Percentiles rank a stretch among this genome's conserved stretches.
phyloP scores from a whole-genome alignment of 805 yeast genomes.

The Ogataea minuta region DNA sequence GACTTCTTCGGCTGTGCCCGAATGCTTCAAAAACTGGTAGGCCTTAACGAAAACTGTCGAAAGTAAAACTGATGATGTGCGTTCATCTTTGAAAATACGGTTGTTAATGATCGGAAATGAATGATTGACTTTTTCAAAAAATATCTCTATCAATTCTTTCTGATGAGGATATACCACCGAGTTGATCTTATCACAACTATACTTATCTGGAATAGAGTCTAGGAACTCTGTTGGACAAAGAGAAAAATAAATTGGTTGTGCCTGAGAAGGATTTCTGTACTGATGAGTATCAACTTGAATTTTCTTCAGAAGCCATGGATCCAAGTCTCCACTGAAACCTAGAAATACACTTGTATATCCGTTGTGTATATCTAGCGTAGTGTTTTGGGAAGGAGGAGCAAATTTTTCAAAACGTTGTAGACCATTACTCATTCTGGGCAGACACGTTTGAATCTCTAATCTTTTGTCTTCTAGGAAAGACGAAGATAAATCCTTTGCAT shows the following conservation, averaged over 20 bases:
- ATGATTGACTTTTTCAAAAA: conserved; percentile 4
- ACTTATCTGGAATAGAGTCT: conserved; percentile 8
- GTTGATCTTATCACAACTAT: conserved; percentile 8
- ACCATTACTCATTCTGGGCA: not conserved
- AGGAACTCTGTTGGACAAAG: conserved; percentile 11
- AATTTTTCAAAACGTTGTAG: not conserved
- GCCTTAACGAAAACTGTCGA: conserved; percentile 7
- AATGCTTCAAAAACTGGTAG: not conserved
- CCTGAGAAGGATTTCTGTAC: conserved; percentile 4
- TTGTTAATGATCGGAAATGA: conserved; percentile 9
- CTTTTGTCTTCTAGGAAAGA: not conserved
- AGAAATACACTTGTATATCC: conserved; percentile 12
- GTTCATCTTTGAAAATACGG: conserved; percentile 5
- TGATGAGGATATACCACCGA: conserved; percentile 9
- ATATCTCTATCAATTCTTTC: conserved; percentile 6
- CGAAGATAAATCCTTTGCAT: too few species aligned
- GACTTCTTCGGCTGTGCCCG: not conserved
- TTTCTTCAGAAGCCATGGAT: conserved; percentile 12
- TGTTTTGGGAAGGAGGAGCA: not conserved
- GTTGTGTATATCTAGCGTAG: conserved; percentile 7
- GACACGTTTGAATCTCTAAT: conserved; percentile 6
- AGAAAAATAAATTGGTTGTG: conserved; percentile 7
- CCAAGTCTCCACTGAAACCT: conserved; percentile 13
- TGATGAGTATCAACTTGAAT: not conserved
- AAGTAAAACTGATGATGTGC: conserved; percentile 4